Evolutionary conservation across 352 stramenopile species (phyloP).

Genomic region (Globisporangium alternatum): DNA sequence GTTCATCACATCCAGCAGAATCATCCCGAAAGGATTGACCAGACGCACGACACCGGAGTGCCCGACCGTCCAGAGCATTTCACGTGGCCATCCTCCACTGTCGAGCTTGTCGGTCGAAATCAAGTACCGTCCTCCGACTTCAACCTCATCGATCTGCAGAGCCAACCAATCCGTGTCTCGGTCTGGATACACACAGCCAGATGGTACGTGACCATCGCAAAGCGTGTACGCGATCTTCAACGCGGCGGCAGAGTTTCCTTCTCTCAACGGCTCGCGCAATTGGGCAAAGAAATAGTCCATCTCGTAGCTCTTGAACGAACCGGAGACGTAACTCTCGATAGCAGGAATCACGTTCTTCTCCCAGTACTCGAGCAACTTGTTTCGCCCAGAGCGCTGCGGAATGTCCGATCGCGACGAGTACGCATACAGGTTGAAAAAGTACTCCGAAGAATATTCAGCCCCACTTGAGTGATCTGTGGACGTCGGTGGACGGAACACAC

Average conservation of each 20-base stretch:
- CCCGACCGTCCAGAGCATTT: slow-evolving; percentile 69
- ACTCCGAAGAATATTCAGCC: slow-evolving; percentile 30
- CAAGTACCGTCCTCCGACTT: slow-evolving; percentile 57
- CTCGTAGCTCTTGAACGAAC: slow-evolving; percentile 84
- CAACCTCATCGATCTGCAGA: slow-evolving; percentile 73
- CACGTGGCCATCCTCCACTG: slow-evolving; percentile 32
- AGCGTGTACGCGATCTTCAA: slow-evolving; percentile 81
- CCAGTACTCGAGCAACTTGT: slow-evolving; percentile 84
- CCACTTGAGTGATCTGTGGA: slow-evolving; percentile 16
- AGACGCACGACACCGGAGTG: slow-evolving; percentile 50
- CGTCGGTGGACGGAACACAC: slow-evolving; percentile 26
- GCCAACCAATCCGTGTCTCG: slow-evolving; percentile 74
- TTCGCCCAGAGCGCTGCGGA: slow-evolving; percentile 63
- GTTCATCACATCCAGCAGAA: slow-evolving; percentile 65
- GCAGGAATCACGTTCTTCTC: slow-evolving; percentile 84
- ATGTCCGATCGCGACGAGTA: slow-evolving; percentile 61
- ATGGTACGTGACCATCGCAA: slow-evolving; percentile 75
- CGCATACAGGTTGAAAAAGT: slow-evolving; percentile 72
- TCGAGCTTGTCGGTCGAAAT: slow-evolving; percentile 37
- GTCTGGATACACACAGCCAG: slow-evolving; percentile 77
- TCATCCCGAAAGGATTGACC: slow-evolving; percentile 49
- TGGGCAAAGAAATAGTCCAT: slow-evolving; percentile 89
- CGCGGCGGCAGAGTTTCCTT: slow-evolving; percentile 70
- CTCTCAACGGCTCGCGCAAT: slow-evolving; percentile 64
- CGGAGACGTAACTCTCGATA: slow-evolving; percentile 77